Evolutionary conservation across 495 filamentous ascomycete species (phyloP).

Genomic region (Penicillium argentinense): DNA sequence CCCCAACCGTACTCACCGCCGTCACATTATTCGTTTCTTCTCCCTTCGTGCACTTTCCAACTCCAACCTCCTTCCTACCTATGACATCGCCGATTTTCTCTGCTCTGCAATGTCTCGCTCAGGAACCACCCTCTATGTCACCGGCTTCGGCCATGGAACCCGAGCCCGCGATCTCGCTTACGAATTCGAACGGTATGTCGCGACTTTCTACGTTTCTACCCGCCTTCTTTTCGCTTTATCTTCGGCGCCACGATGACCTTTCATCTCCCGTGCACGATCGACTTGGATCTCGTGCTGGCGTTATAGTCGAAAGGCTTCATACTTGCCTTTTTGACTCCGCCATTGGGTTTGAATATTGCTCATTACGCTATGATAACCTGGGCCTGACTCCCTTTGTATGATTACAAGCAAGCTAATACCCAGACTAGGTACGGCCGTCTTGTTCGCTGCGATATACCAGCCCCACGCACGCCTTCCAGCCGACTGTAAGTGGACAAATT

Average conservation of each 20-base stretch:
- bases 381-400: too few species aligned
- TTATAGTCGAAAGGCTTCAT: neutral
- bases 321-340: neutral
- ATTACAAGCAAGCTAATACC: constrained; percentile 1
- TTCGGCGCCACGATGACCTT: constrained; percentile 20
- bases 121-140: constrained; percentile 93
- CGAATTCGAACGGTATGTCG: constrained; percentile 99
- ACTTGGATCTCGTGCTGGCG: neutral
- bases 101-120: constrained; percentile 76
- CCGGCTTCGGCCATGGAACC: constrained; percentile 97
- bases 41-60: neutral
- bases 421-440: constrained; percentile 85
- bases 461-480: constrained; percentile 86
- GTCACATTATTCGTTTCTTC: neutral
- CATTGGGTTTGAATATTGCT: constrained; percentile 3
- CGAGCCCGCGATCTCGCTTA: constrained; percentile 99
- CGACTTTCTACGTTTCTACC: constrained; percentile 45
- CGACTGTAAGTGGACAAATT: constrained; percentile 97
- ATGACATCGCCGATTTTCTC: constrained; percentile 3
- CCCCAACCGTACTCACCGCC: constrained; percentile 9
- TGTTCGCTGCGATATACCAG: constrained; percentile 98
- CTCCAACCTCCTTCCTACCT: neutral
- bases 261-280: neutral
- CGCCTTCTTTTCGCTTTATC: too few species aligned
- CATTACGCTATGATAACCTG: too few species aligned